Conservation (phyloP, 306 rosid genomes). For the Begonia loranthoides region DNA sequence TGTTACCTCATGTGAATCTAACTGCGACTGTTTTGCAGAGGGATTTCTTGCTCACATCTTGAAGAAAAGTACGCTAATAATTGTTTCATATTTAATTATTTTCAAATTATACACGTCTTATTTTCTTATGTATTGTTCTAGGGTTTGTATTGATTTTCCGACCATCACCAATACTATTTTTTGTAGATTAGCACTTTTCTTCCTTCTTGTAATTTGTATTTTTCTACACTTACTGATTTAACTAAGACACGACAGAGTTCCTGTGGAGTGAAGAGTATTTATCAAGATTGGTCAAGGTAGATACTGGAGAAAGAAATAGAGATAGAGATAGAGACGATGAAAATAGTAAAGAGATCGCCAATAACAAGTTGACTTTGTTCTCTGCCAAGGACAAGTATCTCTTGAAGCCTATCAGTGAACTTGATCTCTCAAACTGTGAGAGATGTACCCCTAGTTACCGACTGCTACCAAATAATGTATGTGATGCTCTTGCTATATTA, state of each 20-base stretch:
- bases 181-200: neutral
- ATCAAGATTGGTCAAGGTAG: slow-evolving; percentile 57
- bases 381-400: slow-evolving; percentile 57
- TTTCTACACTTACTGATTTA: neutral
- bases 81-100: neutral
- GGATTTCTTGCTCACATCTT: slow-evolving; percentile 91
- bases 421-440: slow-evolving; percentile 78
- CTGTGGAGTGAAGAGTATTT: slow-evolving; percentile 43
- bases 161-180: no score
- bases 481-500: neutral
- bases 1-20: neutral
- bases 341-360: slow-evolving; percentile 63
- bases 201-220: slow-evolving; percentile 3
- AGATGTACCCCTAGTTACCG: slow-evolving; percentile 93
- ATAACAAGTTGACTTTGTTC: slow-evolving; percentile 5
- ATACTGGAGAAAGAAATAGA: slow-evolving; percentile 64
- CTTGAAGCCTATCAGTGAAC: slow-evolving; percentile 92
- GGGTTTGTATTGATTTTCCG: neutral
- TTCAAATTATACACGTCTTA: slow-evolving; percentile 9
- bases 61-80: slow-evolving; percentile 62
- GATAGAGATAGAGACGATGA: slow-evolving; percentile 67
- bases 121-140: neutral
- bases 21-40: slow-evolving; percentile 39
- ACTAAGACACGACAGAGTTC: slow-evolving; percentile 47
- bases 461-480: slow-evolving; percentile 80